Evolutionary conservation across 2,329 filamentous ascomycete genomes (phyloP).

Genomic region (Aspergillus sp.): DNA sequence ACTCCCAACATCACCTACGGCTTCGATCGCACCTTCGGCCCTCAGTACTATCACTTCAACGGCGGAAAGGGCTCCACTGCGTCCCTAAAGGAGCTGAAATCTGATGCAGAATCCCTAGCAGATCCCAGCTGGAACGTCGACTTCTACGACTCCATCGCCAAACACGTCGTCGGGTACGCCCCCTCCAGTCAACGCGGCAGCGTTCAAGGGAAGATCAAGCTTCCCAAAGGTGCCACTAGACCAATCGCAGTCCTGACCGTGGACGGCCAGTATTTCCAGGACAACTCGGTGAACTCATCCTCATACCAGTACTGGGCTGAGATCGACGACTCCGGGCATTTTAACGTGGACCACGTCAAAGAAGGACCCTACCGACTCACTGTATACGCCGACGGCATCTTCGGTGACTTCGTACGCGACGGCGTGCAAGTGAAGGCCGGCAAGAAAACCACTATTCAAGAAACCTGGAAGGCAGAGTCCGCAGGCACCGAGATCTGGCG

Average conservation of each 20-base stretch:
- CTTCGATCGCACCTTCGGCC: constrained; percentile 67
- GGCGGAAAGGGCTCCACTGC: constrained; percentile 49
- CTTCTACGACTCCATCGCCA: constrained; percentile 66
- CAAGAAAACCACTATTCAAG: constrained; percentile 39
- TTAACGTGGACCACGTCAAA: constrained; percentile 57
- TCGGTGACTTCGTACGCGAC: constrained; percentile 61
- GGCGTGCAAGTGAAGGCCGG: constrained; percentile 49
- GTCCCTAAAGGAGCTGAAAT: constrained; percentile 51
- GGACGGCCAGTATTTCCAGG: constrained; percentile 58
- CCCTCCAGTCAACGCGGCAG: constrained; percentile 54
- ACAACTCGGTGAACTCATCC: constrained; percentile 57
- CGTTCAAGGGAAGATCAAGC: constrained; percentile 52
- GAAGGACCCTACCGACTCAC: constrained; percentile 64
- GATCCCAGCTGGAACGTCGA: constrained; percentile 57
- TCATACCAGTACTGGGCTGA: constrained; percentile 66
- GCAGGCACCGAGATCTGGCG: constrained; percentile 63
- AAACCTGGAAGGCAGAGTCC: constrained; percentile 57
- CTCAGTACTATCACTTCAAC: constrained; percentile 66
- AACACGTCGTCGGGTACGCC: constrained; percentile 61
- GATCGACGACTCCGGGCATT: constrained; percentile 50
- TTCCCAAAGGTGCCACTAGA: constrained; percentile 55
- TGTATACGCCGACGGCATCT: constrained; percentile 63
- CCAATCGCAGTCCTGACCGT: constrained; percentile 59
- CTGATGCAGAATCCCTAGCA: constrained; percentile 57
- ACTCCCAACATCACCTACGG: constrained; percentile 66